phyloP scores from a whole-genome alignment of 495 filamentous ascomycete genomes.

The Aspergillus olivimuriae region DNA sequence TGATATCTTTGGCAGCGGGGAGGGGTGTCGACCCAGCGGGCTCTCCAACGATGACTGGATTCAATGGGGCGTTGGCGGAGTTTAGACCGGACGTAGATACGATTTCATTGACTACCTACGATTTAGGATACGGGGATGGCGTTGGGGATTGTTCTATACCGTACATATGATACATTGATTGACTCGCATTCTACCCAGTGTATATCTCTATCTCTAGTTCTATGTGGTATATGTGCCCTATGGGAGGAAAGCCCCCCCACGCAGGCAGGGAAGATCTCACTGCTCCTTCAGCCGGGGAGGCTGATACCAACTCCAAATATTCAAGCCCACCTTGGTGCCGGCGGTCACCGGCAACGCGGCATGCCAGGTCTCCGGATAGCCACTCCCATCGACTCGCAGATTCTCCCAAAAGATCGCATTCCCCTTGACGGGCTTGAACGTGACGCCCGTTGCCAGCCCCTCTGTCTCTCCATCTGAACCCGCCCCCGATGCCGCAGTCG shows the following conservation, averaged over 20 bases:
- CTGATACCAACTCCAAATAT: conserved; percentile 62
- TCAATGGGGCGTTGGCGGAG: conserved; percentile 36
- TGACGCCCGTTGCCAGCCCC: conserved; percentile 32
- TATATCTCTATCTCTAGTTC: neutral
- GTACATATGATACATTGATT: conserved; percentile 1
- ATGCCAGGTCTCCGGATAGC: conserved; percentile 62
- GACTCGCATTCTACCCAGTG: neutral
- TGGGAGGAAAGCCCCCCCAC: neutral
- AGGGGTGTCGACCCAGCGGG: conserved; percentile 15
- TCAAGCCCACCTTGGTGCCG: conserved; percentile 73
- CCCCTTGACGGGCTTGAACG: conserved; percentile 60
- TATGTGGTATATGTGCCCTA: neutral
- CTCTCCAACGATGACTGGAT: conserved; percentile 35
- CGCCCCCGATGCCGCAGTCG: neutral
- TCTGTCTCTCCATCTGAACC: conserved; percentile 24
- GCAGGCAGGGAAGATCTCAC: neutral
- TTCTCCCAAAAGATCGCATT: conserved; percentile 78
- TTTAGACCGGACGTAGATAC: too few relatives aligned
- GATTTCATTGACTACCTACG: neutral
- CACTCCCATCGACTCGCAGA: conserved; percentile 52
- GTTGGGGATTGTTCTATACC: too few relatives aligned
- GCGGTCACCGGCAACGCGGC: conserved; percentile 60
- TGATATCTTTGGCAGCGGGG: conserved; percentile 37
- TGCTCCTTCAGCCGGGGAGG: conserved; percentile 20
- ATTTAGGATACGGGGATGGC: neutral